phyloP scores from a whole-genome alignment of 1,284 basidiomycete genomes.

The Ustilago vetiveriae region DNA sequence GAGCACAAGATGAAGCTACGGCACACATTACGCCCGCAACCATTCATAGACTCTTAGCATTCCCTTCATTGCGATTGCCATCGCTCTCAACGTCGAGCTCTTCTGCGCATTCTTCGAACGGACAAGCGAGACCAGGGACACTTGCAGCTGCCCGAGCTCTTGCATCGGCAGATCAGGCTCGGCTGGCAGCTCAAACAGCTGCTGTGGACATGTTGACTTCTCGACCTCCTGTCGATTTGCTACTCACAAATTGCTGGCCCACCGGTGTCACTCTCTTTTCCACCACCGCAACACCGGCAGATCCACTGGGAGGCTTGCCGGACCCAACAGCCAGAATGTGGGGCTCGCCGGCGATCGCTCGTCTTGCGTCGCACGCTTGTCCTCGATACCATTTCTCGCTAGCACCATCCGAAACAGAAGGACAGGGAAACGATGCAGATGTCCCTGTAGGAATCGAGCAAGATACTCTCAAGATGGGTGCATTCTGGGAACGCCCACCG shows the following conservation, averaged over 20 bases:
- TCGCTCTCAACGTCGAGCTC: background rate
- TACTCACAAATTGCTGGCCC: conserved; percentile 61
- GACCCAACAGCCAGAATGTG: conserved; percentile 46
- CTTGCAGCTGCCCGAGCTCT: conserved; percentile 47
- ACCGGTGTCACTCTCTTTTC: conserved; percentile 50
- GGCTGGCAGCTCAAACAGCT: conserved; percentile 13
- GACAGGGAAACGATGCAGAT: background rate
- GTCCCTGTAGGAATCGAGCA: conserved; percentile 27
- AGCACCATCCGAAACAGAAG: conserved; percentile 20
- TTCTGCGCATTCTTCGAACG: background rate
- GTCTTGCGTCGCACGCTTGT: conserved; percentile 35
- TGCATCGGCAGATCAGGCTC: conserved; percentile 20
- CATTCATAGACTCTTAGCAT: conserved; percentile 32
- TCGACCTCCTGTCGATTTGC: conserved; percentile 55
- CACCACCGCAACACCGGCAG: conserved; percentile 4
- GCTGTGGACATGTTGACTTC: conserved; percentile 14
- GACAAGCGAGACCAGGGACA: conserved; percentile 33
- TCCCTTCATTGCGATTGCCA: conserved; percentile 37
- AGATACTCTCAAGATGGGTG: conserved; percentile 38
- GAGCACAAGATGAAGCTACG: conserved; percentile 5
- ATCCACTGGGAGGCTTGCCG: conserved; percentile 30
- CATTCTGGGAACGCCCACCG: conserved; percentile 62
- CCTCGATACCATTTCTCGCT: conserved; percentile 62
- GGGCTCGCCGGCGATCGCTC: conserved; percentile 55
- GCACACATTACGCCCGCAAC: conserved; percentile 32